Evolutionary conservation across 2,329 filamentous ascomycete species (phyloP), one percentile per base, ranked within the genome.

Genomic region (Colletotrichum sp.): DNA sequence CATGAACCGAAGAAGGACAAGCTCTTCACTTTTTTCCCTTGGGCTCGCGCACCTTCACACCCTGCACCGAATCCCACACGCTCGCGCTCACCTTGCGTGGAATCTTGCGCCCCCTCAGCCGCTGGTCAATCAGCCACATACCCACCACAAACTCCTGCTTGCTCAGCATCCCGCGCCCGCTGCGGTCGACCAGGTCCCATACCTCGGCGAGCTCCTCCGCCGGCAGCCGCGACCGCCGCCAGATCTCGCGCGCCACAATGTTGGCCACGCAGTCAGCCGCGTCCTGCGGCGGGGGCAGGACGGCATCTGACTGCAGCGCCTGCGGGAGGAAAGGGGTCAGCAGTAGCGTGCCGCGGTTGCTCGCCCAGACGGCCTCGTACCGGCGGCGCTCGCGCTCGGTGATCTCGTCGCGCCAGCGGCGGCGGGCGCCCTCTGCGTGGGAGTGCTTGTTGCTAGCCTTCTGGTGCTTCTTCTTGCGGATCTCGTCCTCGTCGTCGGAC

Each of bases 361-460:
- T 95, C 2, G 95, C 95, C 94, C 94, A 97, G 2, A 97, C 90
- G 4, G 94, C 95, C 83, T 96, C 95, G 83, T 97, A 97, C 2
- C 95, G 90, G 80, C 94, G 94, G n/a, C 94, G 88, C 81, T 97
- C 94, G 7, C 91, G 87, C 64, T 91, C 89, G 0, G 93, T 94
- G 57, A 97, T 91, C 76, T 92, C 89, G 78, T 96, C 94, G 57
- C 94, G 90, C 95, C 95, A 97, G 8, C 94, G 91, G 80, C 92
- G 93, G 22, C 94, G 90, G 6, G 93, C 90, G 0, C 93, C 94
- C 82, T 96, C 94, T 79, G 95, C 92, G 80, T 97, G 94, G 2
- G 92, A 90, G 82, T 96, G 94, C 75, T 94, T 93, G 68, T 89
- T 90, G 57, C 89, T 88, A 19, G 88, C 83, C 60, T 81, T 79